Base-by-base conservation (phyloP, 1,284 basidiomycete genomes). In the Gomphus bonarii region DNA sequence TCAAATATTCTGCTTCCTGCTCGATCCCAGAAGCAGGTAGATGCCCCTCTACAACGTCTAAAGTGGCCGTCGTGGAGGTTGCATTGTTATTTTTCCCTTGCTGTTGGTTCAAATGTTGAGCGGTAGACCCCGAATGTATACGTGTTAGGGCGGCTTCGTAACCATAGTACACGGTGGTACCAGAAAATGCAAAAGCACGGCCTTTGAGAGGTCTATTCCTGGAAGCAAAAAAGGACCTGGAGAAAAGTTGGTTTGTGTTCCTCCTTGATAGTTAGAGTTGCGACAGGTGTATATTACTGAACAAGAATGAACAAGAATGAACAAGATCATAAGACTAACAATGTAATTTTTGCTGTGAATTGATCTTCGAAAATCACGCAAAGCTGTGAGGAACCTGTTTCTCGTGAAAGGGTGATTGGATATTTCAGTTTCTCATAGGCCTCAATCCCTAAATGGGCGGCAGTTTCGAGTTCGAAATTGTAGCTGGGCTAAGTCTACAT, bases 371-470 rank as follows among this genome's bases (percentile, higher is more conserved):
- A 78, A 12, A 79, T 70, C 58, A 76, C 67, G n/a, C 67, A 72
- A 30, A 70, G 61, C 16, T 69, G 70, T 18, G 63, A 60, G 42
- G 42, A 53, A 4, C 52, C 52, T 50, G 43, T 66, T 63, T 47
- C 63, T 60, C 35, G 61, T 59, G 31, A 25, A 18, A 55, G 60
- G 38, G 22, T 33, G 11, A 79, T 66, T 2, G 61, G 66, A 57
- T 73, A 71, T 54, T 74, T 74, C 36, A 80, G 70, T 64, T 79
- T 79, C 57, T 75, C 76, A 60, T 77, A 75, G 3, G 72, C 77
- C 12, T 73, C 70, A 10, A 70, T 52, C 0, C 77, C 77, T 9
- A 71, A 65, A 3, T 70, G 65, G 2, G 74, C 66, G 2, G 76
- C 75, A 1, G 72, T 70, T 16, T 70, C 65, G 16, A 78, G 68